Base-by-base conservation (phyloP, 2,329 filamentous ascomycete genomes). In the Alternaria angustiovoidea region DNA sequence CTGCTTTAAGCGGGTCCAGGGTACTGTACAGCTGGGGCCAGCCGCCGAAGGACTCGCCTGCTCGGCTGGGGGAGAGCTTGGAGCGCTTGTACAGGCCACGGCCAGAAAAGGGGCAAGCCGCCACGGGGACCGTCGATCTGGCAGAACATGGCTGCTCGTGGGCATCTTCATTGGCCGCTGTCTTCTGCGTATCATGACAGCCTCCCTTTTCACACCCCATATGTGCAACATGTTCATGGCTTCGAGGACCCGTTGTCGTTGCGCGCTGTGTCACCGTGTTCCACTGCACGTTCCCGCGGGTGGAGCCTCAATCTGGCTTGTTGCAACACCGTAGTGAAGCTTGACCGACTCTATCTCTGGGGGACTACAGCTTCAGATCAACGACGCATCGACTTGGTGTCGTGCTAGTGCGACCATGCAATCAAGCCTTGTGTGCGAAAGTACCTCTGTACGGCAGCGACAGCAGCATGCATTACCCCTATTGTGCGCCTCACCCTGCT, bases 81-180 rank as follows among this genome's bases (percentile, higher is more conserved):
- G 41, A 26, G 16, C 24, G 51, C 30, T 32, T 26, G 14, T n/a
- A 24, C 39, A 42, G 39, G 20, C 39, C 20, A 55, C 53, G 61
- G 46, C 51, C 30, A 63, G 60, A 74, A 74, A 73, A 71, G 69
- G 70, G 71, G 70, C 64, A 64, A 49, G 57, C 54, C 59, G 56
- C 47, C 58, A 64, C 42, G 42, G 53, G 32, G 51, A 49, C 55
- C 51, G 57, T 42, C 43, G 44, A n/a, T 54, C 43, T 39, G 34
- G 44, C 34, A 47, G 5, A n/a, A 41, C 30, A 24, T 41, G 54
- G 60, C 58, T 53, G 52, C 61, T 47, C 66, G 69, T 71, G 70
- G 64, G 47, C 54, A 55, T 57, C 53, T 54, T 63, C 57, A 73
- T 71, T 74, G 71, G 71, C 20, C 20, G 14, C 11, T 24, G 39